Evolutionary conservation across 768 basidiomycete genomes (phyloP).

Genomic region (Pisolithus sp.): DNA sequence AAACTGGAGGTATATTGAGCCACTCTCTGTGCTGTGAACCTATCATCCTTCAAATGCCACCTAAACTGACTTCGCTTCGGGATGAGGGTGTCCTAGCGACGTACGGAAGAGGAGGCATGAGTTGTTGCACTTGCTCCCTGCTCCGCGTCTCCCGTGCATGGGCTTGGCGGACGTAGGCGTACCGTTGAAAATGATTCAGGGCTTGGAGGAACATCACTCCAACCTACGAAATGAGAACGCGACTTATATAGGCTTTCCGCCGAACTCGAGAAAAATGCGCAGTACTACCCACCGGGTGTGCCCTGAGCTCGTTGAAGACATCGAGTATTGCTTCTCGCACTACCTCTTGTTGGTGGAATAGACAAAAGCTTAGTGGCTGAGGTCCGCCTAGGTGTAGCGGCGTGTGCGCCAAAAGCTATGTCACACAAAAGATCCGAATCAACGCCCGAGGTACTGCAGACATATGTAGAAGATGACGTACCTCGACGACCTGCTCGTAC

Average conservation of each 20-base stretch:
- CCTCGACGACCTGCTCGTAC: constrained; percentile 90
- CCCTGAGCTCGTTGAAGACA: constrained; percentile 73
- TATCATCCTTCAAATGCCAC: constrained; percentile 20
- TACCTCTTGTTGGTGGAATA: constrained; percentile 80
- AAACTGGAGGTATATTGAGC: neutral
- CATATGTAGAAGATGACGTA: constrained; percentile 24
- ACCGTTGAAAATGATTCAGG: constrained; percentile 85
- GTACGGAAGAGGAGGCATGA: constrained; percentile 27
- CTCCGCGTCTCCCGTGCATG: constrained; percentile 51
- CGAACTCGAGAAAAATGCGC: neutral
- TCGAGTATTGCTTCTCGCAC: constrained; percentile 79
- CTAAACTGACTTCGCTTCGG: constrained; percentile 39
- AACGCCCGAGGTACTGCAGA: neutral
- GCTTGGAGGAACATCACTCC: constrained; percentile 71
- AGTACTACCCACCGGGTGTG: constrained; percentile 55
- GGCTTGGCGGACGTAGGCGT: constrained; percentile 81
- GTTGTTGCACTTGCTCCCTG: constrained; percentile 28
- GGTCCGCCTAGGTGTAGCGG: constrained; percentile 79
- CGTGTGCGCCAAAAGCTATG: constrained; percentile 72
- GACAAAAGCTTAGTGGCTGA: constrained; percentile 76
- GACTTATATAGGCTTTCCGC: constrained; percentile 2
- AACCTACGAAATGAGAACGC: constrained; percentile 40
- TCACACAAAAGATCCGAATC: neutral
- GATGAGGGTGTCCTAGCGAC: constrained; percentile 39
- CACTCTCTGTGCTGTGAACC: neutral